These are phyloP conservation scores for Rhodotorula toruloides DNA, from an alignment of 768 basidiomycete species.

Conservation along the genomic window DNA sequence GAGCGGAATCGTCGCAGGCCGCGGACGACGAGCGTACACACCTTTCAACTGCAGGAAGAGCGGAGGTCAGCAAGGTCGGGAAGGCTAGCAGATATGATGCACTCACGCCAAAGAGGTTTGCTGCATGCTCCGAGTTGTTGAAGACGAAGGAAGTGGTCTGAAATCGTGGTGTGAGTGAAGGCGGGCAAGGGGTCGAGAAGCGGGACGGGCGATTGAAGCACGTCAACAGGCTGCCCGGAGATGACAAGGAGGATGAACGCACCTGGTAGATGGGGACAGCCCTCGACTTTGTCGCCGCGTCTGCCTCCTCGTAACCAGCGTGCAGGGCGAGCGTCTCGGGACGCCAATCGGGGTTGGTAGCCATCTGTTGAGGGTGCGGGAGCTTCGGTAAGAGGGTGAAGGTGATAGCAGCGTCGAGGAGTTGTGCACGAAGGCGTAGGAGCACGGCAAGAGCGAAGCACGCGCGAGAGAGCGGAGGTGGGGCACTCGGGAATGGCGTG, in stretches of 20 bases:
- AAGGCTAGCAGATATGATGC: too few species aligned
- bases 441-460: too few species aligned
- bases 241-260: too few species aligned
- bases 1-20: not conserved
- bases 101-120: conserved; percentile 63
- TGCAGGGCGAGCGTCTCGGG: conserved; percentile 59
- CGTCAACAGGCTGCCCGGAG: too few species aligned
- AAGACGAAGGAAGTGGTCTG: conserved; percentile 30
- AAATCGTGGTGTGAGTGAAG: not conserved
- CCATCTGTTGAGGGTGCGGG: not conserved
- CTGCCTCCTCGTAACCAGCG: conserved; percentile 56
- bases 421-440: too few species aligned
- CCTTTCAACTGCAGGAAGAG: not conserved
- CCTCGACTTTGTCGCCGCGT: conserved; percentile 49
- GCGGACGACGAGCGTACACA: too few species aligned
- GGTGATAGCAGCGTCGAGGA: not conserved
- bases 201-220: not conserved
- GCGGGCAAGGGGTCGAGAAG: not conserved
- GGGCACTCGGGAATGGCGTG: too few species aligned
- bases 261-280: conserved; percentile 63
- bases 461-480: too few species aligned
- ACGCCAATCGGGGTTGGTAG: not conserved
- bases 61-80: too few species aligned
- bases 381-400: not conserved
- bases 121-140: conserved; percentile 56